Percentiles rank a stretch among this genome's conserved stretches.
Evolutionary conservation across 2,329 filamentous ascomycete genomes (phyloP).

Genomic region (Cladophialophora exuberans): DNA sequence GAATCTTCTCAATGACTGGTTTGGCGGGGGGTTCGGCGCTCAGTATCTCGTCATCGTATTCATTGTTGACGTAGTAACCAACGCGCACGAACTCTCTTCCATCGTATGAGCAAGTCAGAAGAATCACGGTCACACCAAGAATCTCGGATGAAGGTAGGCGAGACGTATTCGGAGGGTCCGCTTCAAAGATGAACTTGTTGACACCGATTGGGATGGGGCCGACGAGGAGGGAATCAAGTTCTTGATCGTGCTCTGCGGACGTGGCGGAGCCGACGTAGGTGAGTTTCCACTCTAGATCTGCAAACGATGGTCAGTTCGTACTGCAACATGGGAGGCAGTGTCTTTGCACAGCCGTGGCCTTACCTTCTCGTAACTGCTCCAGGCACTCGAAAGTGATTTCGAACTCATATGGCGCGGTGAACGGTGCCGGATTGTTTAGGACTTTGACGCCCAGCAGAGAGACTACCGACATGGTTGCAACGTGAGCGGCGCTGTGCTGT

Average conservation of each 20-base stretch:
- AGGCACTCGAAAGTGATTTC: slow-evolving; percentile 99
- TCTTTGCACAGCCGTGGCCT: background rate
- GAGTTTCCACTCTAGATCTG: slow-evolving; percentile 98
- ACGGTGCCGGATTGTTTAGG: slow-evolving; percentile 94
- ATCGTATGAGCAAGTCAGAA: slow-evolving; percentile 95
- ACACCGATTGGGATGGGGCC: slow-evolving; percentile 96
- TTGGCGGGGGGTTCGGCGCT: slow-evolving; percentile 87
- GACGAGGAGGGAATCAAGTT: slow-evolving; percentile 94
- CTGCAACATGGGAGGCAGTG: background rate
- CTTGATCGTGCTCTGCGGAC: slow-evolving; percentile 95
- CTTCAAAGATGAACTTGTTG: slow-evolving; percentile 98
- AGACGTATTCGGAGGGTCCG: slow-evolving; percentile 84
- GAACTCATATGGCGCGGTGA: slow-evolving; percentile 91
- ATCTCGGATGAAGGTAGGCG: slow-evolving; percentile 95
- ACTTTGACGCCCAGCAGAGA: slow-evolving; percentile 94
- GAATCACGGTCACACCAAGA: slow-evolving; percentile 93
- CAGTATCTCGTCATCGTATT: slow-evolving; percentile 92
- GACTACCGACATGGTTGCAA: slow-evolving; percentile 81
- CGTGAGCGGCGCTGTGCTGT: background rate
- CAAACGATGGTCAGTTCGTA: slow-evolving; percentile 10
- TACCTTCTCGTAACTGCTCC: slow-evolving; percentile 90
- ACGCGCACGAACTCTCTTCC: slow-evolving; percentile 96
- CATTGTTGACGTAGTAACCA: slow-evolving; percentile 99
- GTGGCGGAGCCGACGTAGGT: slow-evolving; percentile 98
- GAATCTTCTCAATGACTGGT: slow-evolving; percentile 88